Percentiles rank a stretch among this genome's conserved stretches.
Conservation (phyloP, 2,329 filamentous ascomycete genomes). For the Diaporthe citrichinensis region DNA sequence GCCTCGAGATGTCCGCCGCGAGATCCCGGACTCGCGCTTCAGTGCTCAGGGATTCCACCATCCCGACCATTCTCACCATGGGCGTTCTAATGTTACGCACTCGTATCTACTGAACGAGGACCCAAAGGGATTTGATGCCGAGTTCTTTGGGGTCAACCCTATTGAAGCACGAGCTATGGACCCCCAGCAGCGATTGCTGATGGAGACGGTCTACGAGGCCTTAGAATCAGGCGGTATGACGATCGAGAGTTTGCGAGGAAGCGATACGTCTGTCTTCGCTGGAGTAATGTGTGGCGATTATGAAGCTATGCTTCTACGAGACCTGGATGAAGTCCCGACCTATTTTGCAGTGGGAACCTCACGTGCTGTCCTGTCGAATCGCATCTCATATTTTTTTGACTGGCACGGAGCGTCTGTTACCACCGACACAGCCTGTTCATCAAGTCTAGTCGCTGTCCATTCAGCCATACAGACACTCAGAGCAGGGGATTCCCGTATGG, state of each 20-base stretch:
- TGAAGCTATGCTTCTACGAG: constrained; percentile 7
- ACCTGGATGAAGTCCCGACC: background rate
- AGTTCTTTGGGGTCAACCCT: constrained; percentile 48
- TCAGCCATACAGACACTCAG: constrained; percentile 52
- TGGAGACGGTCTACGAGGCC: constrained; percentile 45
- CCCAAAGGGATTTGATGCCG: constrained; percentile 40
- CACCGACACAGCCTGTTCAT: constrained; percentile 60
- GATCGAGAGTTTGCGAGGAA: constrained; percentile 42
- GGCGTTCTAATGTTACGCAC: constrained; percentile 47
- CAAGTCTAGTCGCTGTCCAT: constrained; percentile 55
- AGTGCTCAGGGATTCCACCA: constrained; percentile 46
- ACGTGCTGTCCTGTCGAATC: background rate
- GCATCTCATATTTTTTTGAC: constrained; percentile 52
- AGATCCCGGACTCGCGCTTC: constrained; percentile 45
- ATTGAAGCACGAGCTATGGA: constrained; percentile 44
- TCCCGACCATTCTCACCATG: constrained; percentile 47
- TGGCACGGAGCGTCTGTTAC: constrained; percentile 56
- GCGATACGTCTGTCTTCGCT: constrained; percentile 50
- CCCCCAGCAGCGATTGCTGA: constrained; percentile 37
- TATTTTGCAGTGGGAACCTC: background rate
- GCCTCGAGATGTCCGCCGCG: constrained; percentile 42
- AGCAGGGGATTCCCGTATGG: constrained; percentile 48
- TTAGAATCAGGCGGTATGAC: constrained; percentile 43
- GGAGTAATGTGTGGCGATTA: constrained; percentile 48
- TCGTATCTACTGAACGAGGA: constrained; percentile 41